Percentiles rank a stretch among this genome's conserved stretches.
phyloP scores from a whole-genome alignment of 257 asterid species.

The Prunella vulgaris region DNA sequence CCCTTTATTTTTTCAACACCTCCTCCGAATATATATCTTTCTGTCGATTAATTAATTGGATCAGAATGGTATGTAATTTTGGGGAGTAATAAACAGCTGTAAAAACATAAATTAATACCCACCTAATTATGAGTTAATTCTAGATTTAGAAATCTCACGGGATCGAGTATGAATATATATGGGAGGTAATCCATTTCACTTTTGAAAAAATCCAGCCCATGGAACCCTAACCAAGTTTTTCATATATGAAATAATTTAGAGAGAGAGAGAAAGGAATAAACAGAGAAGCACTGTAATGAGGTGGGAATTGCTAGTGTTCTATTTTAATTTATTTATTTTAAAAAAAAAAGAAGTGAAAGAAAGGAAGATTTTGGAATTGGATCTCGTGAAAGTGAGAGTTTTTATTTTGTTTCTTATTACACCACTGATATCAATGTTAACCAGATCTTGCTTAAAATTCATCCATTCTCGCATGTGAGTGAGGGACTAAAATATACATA shows the following conservation, averaged over 20 bases:
- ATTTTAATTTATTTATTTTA: neutral
- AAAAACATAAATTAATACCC: neutral
- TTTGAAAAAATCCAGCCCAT: too few species aligned
- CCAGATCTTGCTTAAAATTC: conserved; percentile 53
- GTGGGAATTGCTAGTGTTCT: neutral
- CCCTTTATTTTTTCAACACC: conserved; percentile 11
- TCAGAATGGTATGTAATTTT: neutral
- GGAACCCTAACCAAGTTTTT: conserved; percentile 28
- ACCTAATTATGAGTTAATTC: neutral
- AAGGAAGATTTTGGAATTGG: conserved; percentile 51
- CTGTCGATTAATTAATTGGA: too few species aligned
- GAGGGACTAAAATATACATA: conserved; percentile 13
- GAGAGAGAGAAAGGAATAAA: conserved; percentile 9
- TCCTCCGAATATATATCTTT: too few species aligned
- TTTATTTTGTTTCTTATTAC: neutral
- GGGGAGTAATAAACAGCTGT: neutral
- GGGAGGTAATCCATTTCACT: neutral
- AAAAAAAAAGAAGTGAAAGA: conserved; percentile 15
- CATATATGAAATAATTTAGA: neutral
- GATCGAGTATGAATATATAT: neutral
- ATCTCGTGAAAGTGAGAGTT: conserved; percentile 57
- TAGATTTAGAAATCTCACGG: neutral
- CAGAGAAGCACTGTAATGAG: neutral
- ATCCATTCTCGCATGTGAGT: conserved; percentile 40
- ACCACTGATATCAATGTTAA: conserved; percentile 44